A percentile compares a stretch with the other conserved stretches of the same genome.
These are phyloP conservation scores for Cladosporium sp. DNA, from an alignment of 2,329 filamentous ascomycete species.

Conservation along the genomic window DNA sequence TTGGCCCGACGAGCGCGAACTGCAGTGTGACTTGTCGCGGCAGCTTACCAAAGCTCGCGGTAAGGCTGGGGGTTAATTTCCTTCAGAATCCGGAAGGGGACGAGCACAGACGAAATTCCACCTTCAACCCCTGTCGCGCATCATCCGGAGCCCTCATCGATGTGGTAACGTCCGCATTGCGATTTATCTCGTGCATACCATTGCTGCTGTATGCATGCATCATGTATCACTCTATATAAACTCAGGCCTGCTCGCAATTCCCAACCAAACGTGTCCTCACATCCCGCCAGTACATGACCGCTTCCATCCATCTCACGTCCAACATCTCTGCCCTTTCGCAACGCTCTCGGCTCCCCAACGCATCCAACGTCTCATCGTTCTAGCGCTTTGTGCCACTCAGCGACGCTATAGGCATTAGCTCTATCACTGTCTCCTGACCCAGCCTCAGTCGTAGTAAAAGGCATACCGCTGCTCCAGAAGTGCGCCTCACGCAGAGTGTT, in stretches of 20 bases:
- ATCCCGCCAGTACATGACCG: neutral
- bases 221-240: neutral
- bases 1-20: neutral
- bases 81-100: neutral
- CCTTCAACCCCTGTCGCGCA: neutral
- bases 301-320: neutral
- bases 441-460: neutral
- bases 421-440: neutral
- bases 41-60: neutral
- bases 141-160: neutral
- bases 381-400: constrained; percentile 4
- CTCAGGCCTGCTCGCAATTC: neutral
- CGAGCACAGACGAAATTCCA: neutral
- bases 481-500: too few species aligned
- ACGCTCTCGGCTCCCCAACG: constrained; percentile 11
- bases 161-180: constrained; percentile 3
- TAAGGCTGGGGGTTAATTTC: neutral
- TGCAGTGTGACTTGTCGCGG: neutral
- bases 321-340: neutral
- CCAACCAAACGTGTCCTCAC: neutral
- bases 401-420: neutral
- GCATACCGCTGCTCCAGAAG: too few species aligned
- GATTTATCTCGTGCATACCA: constrained; percentile 10
- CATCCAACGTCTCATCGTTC: neutral
- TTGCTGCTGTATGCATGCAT: neutral